Conservation (phyloP, 306 rosid species). For the Vicia villosa region DNA sequence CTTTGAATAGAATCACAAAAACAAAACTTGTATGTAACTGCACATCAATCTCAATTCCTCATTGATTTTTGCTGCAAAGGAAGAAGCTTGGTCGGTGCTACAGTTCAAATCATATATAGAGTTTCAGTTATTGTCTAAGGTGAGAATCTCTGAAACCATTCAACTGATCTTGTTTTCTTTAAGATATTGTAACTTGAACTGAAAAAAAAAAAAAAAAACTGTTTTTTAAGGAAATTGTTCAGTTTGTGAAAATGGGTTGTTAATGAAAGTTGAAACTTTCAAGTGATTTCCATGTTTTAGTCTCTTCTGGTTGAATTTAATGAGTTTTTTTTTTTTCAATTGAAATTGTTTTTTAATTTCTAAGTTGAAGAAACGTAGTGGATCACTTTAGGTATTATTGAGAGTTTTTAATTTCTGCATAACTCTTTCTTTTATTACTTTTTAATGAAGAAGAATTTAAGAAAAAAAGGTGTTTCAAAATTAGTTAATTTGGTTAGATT, state of each 20-base stretch:
- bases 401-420: background rate
- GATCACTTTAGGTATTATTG: slow-evolving; percentile 15
- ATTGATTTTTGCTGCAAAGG: slow-evolving; percentile 5
- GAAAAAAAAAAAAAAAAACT: background rate
- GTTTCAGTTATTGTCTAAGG: slow-evolving; percentile 9
- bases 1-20: slow-evolving; percentile 24
- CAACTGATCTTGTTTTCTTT: slow-evolving; percentile 27
- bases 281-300: slow-evolving; percentile 1
- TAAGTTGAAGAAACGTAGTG: background rate
- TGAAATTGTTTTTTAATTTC: background rate
- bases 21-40: slow-evolving; percentile 19
- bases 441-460: background rate
- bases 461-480: slow-evolving; percentile 17
- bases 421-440: background rate
- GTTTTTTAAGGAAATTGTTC: background rate
- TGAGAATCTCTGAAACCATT: slow-evolving; percentile 28
- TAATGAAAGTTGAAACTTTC: slow-evolving; percentile 29
- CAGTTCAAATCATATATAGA: slow-evolving; percentile 7
- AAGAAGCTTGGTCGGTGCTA: slow-evolving; percentile 12
- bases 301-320: slow-evolving; percentile 28
- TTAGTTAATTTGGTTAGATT: slow-evolving; percentile 4
- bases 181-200: slow-evolving; percentile 23
- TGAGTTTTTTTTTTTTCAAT: background rate
- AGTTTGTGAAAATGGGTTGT: slow-evolving; percentile 30
- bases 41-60: slow-evolving; percentile 4